A percentile compares a stretch with the other conserved stretches of the same genome.
These are phyloP conservation scores for Cercophora newfieldiana DNA, from an alignment of 495 filamentous ascomycete species.

Conservation along the genomic window DNA sequence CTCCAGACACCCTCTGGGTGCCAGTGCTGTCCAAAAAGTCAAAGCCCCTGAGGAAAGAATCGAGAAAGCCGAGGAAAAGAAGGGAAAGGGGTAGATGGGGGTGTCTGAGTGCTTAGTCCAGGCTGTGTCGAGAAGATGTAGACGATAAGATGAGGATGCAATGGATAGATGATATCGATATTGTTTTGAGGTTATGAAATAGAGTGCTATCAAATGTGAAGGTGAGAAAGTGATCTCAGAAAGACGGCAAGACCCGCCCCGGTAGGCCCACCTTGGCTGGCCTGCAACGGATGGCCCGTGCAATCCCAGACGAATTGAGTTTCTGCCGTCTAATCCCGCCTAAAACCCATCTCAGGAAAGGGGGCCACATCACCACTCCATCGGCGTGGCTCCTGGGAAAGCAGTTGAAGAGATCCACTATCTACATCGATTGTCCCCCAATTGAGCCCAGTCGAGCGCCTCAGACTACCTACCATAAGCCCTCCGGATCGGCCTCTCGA, in stretches of 20 bases:
- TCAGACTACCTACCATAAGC: not conserved
- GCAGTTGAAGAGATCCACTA: not conserved
- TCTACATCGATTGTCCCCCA: not conserved
- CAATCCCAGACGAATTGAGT: constrained; percentile 2
- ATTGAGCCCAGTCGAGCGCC: not conserved
- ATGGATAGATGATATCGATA: too few relatives aligned
- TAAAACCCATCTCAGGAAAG: constrained; percentile 18
- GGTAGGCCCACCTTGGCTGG: not conserved
- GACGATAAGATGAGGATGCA: too few relatives aligned
- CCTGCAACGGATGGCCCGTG: constrained; percentile 2
- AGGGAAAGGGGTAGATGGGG: too few relatives aligned
- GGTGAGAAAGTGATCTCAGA: too few relatives aligned
- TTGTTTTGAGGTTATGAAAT: too few relatives aligned
- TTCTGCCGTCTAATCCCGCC: constrained; percentile 23
- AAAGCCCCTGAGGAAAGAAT: too few relatives aligned
- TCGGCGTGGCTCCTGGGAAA: not conserved
- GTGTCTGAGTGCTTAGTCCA: too few relatives aligned
- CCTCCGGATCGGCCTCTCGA: not conserved
- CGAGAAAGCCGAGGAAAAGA: too few relatives aligned
- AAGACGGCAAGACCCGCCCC: not conserved
- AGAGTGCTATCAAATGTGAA: too few relatives aligned
- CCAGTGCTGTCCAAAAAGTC: too few relatives aligned
- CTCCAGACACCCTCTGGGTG: too few relatives aligned
- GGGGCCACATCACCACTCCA: not conserved
- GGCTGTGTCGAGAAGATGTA: too few relatives aligned